phyloP scores from a whole-genome alignment of 2,329 filamentous ascomycete species.

The Trichoderma oligosporum region DNA sequence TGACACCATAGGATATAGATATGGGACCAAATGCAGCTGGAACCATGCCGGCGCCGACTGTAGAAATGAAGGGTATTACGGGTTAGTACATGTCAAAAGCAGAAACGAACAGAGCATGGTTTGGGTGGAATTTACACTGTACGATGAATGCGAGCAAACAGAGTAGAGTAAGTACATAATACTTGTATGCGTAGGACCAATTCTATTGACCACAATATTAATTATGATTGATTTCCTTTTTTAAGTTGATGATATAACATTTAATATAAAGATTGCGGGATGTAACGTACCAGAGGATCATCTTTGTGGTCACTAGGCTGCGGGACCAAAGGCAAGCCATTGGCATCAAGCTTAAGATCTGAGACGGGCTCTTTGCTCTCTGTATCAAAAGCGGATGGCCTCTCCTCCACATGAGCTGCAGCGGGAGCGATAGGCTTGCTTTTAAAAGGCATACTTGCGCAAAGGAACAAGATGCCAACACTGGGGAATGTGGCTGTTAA shows the following conservation, averaged over 20 bases:
- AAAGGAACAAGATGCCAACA: not conserved
- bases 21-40: conserved; percentile 9
- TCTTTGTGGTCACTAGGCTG: conserved; percentile 15
- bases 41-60: conserved; percentile 14
- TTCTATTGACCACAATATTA: too few relatives aligned
- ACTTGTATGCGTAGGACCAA: conserved; percentile 10
- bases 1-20: not conserved
- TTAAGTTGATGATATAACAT: not conserved
- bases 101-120: not conserved
- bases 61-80: not conserved
- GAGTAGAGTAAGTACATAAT: conserved; percentile 5
- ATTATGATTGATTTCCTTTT: too few relatives aligned
- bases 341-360: conserved; percentile 3
- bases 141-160: conserved; percentile 12
- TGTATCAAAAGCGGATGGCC: not conserved
- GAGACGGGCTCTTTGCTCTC: conserved; percentile 8
- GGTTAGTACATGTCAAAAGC: not conserved
- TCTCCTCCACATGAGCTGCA: conserved; percentile 9
- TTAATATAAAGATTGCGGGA: too few relatives aligned
- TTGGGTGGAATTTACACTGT: conserved; percentile 14
- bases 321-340: conserved; percentile 6
- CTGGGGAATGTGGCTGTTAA: not conserved
- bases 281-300: conserved; percentile 8
- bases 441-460: conserved; percentile 7
- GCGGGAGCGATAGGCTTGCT: not conserved